These are phyloP conservation scores for Onygenales sp. DNA, from an alignment of 2,329 filamentous ascomycete genomes.

Conservation along the genomic window DNA sequence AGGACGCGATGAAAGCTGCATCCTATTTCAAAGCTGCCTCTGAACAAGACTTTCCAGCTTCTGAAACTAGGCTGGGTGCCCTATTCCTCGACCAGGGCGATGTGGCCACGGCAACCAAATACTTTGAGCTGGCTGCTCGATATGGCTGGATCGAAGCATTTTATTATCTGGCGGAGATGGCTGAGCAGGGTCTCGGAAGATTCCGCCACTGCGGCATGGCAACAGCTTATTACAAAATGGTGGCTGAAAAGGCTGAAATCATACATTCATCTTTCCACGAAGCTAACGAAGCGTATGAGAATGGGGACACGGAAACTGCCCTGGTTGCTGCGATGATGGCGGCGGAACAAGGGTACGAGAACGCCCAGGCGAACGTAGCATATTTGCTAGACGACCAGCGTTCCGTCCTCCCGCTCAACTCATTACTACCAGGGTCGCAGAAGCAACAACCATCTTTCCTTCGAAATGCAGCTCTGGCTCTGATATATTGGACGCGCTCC, in stretches of 20 bases:
- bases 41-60: constrained; percentile 69
- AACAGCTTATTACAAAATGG: constrained; percentile 71
- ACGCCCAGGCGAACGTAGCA: constrained; percentile 80
- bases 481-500: constrained; percentile 92
- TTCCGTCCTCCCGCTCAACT: constrained; percentile 49
- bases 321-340: constrained; percentile 76
- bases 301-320: constrained; percentile 69
- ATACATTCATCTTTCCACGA: constrained; percentile 71
- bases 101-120: constrained; percentile 65
- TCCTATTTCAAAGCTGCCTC: constrained; percentile 69
- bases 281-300: constrained; percentile 72
- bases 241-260: constrained; percentile 63
- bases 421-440: constrained; percentile 39
- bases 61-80: constrained; percentile 73
- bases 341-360: constrained; percentile 86
- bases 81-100: constrained; percentile 86
- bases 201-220: constrained; percentile 71
- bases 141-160: constrained; percentile 81
- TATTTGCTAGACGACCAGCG: constrained; percentile 70
- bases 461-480: constrained; percentile 55
- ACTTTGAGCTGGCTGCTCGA: constrained; percentile 77
- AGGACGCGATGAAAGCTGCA: constrained; percentile 62
- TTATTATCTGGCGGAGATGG: constrained; percentile 86
- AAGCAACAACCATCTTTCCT: constrained; percentile 38
- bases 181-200: constrained; percentile 67